Base-by-base conservation (phyloP, 306 rosid genomes). In the Quercus cerris region DNA sequence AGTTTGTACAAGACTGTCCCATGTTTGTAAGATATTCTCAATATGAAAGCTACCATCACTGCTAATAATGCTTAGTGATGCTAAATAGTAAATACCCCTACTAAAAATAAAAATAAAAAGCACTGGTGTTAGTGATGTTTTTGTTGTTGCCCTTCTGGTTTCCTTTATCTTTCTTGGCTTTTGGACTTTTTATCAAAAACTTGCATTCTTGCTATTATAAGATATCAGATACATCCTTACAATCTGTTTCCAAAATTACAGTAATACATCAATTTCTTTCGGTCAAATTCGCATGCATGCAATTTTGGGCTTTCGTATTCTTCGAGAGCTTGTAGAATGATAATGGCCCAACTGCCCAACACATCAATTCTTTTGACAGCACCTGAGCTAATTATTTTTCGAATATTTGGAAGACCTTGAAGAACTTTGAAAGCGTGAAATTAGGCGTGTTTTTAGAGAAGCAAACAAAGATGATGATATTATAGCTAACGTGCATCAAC, bases 31-130 rank as follows among this genome's bases (percentile, higher is more conserved):
- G 44, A 27, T 35, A 33, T 7, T 68, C 72, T 68, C 72, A 68
- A 18, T 68, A 6, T n/a, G 52, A 68, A 68, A 68, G 54, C 52
- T 3, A 35, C 54, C 27, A n/a, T 9, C 52, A 68, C 72, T 68
- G 72, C 72, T 68, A 68, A n/a, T 68, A 68, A 38, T 68, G 72
- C 72, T 68, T 35, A 9, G 52, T 68, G 54, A 28, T 68, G 20
- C 72, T 33, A 68, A 68, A 35, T 66, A 9, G 52, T 33, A 68
- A 68, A 68, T 66, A 9, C 4, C 35, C 54, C 72, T 10, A 64
- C 41, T 10, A 35, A n/a, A 41, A 41, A 41, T 41, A 41, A 41
- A 41, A 41, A 41, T 41, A 41, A 8, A 41, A 35, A 9, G 25
- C 20, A n/a, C 25, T 4, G 52, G 11, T 68, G 38, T 23, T 35